Conservation (phyloP, 1,284 basidiomycete genomes). For the Ceratobasidium sp. region DNA sequence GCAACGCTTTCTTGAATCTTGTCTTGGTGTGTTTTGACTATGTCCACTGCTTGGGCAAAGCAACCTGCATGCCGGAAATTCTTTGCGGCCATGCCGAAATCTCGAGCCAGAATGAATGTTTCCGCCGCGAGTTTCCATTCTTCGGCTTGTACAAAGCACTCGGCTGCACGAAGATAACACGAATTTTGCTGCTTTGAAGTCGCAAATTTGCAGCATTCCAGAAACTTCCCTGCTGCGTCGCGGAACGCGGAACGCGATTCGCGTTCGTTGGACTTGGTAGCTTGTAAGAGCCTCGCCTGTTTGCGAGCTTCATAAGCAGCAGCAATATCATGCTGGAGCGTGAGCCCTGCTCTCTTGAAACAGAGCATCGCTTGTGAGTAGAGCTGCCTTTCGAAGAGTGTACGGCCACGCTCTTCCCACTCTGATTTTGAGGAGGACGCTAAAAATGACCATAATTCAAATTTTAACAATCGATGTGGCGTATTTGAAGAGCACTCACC, state of each 20-base stretch:
- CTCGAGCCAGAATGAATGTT: constrained; percentile 53
- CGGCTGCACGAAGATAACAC: constrained; percentile 54
- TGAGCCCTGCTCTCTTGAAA: constrained; percentile 60
- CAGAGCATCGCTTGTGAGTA: constrained; percentile 67
- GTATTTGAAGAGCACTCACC: constrained; percentile 44
- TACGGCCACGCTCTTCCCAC: constrained; percentile 61
- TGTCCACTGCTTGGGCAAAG: constrained; percentile 62
- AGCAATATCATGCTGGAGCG: constrained; percentile 57
- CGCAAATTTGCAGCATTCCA: constrained; percentile 2
- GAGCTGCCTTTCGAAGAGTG: constrained; percentile 61
- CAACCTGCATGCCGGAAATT: constrained; percentile 58
- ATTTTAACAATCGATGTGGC: too few species aligned
- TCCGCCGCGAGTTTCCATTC: constrained; percentile 53
- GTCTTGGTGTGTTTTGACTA: constrained; percentile 52
- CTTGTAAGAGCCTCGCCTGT: constrained; percentile 50
- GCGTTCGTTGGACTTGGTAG: constrained; percentile 48
- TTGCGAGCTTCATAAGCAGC: constrained; percentile 57
- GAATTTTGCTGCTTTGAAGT: constrained; percentile 25
- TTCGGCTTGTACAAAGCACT: constrained; percentile 58
- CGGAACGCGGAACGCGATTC: constrained; percentile 52
- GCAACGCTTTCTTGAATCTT: constrained; percentile 55
- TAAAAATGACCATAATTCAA: neutral
- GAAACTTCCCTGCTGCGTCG: constrained; percentile 54
- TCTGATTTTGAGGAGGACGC: constrained; percentile 57
- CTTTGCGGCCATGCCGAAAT: constrained; percentile 56